Evolutionary conservation across 2,329 filamentous ascomycete species (phyloP).

Genomic region (Fulvia fulva): DNA sequence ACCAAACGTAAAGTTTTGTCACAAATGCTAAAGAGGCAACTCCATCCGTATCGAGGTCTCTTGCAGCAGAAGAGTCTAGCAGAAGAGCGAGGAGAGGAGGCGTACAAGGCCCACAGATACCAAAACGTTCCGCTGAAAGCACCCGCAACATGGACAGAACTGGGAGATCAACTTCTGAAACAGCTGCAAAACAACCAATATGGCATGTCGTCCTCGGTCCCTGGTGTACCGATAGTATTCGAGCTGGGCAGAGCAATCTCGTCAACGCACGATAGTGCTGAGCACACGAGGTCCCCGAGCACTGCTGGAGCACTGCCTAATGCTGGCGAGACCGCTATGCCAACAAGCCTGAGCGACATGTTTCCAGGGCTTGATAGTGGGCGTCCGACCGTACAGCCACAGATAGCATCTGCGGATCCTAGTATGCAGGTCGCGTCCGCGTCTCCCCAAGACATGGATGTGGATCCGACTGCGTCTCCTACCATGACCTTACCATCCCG

Average conservation of each 20-base stretch:
- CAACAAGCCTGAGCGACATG: slow-evolving; percentile 24
- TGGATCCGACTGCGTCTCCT: slow-evolving; percentile 29
- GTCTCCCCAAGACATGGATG: slow-evolving; percentile 26
- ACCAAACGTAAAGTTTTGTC: slow-evolving; percentile 50
- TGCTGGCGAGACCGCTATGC: slow-evolving; percentile 2
- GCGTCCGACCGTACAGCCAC: slow-evolving; percentile 29
- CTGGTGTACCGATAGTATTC: slow-evolving; percentile 28
- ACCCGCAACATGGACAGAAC: slow-evolving; percentile 31
- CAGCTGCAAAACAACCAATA: slow-evolving; percentile 29
- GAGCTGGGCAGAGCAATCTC: slow-evolving; percentile 13
- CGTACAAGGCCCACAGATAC: background rate
- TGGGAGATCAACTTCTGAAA: slow-evolving; percentile 30
- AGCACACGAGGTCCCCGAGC: slow-evolving; percentile 3
- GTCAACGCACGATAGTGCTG: background rate
- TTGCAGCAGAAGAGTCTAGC: slow-evolving; percentile 13
- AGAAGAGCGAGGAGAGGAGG: background rate
- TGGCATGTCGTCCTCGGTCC: slow-evolving; percentile 15
- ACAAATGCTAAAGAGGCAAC: slow-evolving; percentile 49
- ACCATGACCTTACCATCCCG: slow-evolving; percentile 42
- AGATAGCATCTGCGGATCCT: slow-evolving; percentile 28
- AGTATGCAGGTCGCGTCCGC: slow-evolving; percentile 15
- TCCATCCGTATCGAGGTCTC: slow-evolving; percentile 52
- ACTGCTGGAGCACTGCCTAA: background rate
- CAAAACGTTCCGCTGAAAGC: slow-evolving; percentile 22
- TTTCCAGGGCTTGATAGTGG: slow-evolving; percentile 33